Conservation (phyloP, 257 asterid genomes). For the Penstemon davidsonii region DNA sequence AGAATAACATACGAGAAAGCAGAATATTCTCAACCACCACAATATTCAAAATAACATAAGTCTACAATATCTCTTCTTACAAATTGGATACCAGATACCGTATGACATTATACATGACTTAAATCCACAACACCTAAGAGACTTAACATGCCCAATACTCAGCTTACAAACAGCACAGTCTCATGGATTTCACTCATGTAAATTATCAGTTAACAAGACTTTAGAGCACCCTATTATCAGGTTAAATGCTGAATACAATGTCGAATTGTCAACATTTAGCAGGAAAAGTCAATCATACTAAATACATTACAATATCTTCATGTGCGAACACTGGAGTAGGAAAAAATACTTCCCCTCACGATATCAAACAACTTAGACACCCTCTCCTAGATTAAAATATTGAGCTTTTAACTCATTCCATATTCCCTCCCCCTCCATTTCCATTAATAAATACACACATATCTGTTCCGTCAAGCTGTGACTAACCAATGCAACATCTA, state of each 20-base stretch:
- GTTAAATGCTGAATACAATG: not conserved
- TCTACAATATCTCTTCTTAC: not conserved
- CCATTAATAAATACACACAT: too few relatives aligned
- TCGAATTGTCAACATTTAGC: slow-evolving; percentile 1
- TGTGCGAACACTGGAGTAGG: not conserved
- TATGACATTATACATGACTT: not conserved
- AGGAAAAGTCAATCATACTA: not conserved
- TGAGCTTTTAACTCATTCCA: too few relatives aligned
- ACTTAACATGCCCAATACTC: not conserved
- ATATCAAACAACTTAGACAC: slow-evolving; percentile 4
- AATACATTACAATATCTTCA: not conserved
- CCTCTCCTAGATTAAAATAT: not conserved
- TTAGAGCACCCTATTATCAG: not conserved
- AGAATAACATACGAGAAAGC: not conserved
- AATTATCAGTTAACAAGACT: not conserved
- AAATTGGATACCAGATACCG: not conserved
- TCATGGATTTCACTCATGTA: not conserved
- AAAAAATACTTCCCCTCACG: not conserved
- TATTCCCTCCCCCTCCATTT: too few relatives aligned
- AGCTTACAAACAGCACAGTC: not conserved
- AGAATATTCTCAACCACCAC: not conserved
- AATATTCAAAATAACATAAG: not conserved
- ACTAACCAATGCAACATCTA: too few relatives aligned
- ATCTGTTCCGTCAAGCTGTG: too few relatives aligned
- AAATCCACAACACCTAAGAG: not conserved